Base-by-base conservation (phyloP, 2,329 filamentous ascomycete species). In the Pseudogymnoascus sp. region DNA sequence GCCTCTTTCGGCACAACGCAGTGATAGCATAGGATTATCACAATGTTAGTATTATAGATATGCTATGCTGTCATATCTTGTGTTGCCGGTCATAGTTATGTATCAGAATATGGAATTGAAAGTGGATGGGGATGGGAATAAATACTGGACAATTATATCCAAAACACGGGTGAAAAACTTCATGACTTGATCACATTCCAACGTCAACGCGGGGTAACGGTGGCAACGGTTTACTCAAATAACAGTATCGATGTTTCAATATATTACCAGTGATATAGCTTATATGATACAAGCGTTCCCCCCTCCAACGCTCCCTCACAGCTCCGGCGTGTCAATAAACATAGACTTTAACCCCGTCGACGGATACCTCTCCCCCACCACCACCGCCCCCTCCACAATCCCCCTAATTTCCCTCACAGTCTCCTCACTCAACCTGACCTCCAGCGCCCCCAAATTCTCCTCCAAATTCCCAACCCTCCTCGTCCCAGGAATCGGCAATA, bases 401-500 rank as follows among this genome's bases (percentile, higher is more conserved):
- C 31, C 23, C 44, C 68, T 65, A 28, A 70, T 66, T 50, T 67
- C 65, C 46, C 65, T 63, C 44, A 64, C 65, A 34, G 69, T 68
- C 28, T 65, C 64, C 34, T 44, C 42, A 0, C 40, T 65, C 62
- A 70, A 59, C 18, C 60, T 46, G 1, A 69, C 63, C 21, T 63
- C 42, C 61, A 69, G 42, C n/a, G 68, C 67, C 1, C 34, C 69
- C 16, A 67, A 6, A 59, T 72, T 72, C 53, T 71, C 69, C 44
- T 80, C 75, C 44, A 82, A 64, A 42, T 78, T 75, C 21, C 75
- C 72, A 14, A 79, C 67, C 21, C 76, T 77, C 64, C 80, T 83
- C 0, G 81, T 83, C 6, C 82, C 82, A 0, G 82, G 82, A 64
- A 83, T 84, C 0, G 82, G 81, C 67, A 80, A 79, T 61, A 83